A percentile compares a stretch with the other conserved stretches of the same genome.
Evolutionary conservation across 2,329 filamentous ascomycete genomes (phyloP).

Genomic region (Microdochium bolleyi): DNA sequence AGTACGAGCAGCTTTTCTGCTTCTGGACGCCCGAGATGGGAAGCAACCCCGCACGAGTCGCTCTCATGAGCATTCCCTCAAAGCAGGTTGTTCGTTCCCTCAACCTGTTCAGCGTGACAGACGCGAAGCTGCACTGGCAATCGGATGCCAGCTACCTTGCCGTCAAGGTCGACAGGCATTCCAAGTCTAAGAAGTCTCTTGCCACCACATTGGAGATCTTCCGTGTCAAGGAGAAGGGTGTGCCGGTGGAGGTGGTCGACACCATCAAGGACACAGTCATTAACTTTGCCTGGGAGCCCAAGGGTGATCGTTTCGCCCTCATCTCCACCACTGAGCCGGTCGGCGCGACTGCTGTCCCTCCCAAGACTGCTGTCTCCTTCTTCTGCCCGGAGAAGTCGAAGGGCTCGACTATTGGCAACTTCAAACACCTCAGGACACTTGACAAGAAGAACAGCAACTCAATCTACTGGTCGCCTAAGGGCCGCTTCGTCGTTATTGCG

Average conservation of each 20-base stretch:
- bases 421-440: constrained; percentile 88
- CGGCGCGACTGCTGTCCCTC: constrained; percentile 70
- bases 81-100: constrained; percentile 91
- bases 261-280: constrained; percentile 97
- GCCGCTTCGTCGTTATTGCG: constrained; percentile 89
- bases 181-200: constrained; percentile 97
- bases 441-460: constrained; percentile 99
- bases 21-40: constrained; percentile 99
- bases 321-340: constrained; percentile 88
- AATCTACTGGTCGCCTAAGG: constrained; percentile 97
- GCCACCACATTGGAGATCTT: constrained; percentile 98
- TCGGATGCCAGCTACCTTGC: constrained; percentile 89
- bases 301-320: constrained; percentile 93
- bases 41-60: constrained; percentile 95
- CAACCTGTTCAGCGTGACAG: constrained; percentile 96
- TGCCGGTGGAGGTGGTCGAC: constrained; percentile 96
- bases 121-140: constrained; percentile 98
- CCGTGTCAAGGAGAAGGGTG: constrained; percentile 93
- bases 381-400: constrained; percentile 96
- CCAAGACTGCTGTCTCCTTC: constrained; percentile 93
- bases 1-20: constrained; percentile 91
- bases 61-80: constrained; percentile 89
- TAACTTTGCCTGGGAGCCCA: constrained; percentile 99
- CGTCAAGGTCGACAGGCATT: constrained; percentile 97
- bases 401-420: constrained; percentile 74